Conservation (phyloP, 192 early-diverging fungal genomes). For the Entophlyctis helioformis region DNA sequence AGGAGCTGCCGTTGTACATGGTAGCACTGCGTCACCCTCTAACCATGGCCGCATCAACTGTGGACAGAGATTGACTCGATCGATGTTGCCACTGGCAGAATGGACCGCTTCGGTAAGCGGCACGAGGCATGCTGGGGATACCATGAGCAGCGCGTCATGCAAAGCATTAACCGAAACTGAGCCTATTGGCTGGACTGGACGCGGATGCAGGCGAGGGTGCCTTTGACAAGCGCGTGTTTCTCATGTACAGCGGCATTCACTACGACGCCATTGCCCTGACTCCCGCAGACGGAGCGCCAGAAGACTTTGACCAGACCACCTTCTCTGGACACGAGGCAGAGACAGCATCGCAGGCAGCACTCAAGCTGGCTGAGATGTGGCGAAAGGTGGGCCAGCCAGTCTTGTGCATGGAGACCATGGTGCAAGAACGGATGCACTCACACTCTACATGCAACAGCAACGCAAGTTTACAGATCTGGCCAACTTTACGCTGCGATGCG, state of each 20-base stretch:
- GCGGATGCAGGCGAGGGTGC: too few relatives aligned
- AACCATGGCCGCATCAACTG: neutral
- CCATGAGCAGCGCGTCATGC: too few relatives aligned
- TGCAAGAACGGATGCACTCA: too few relatives aligned
- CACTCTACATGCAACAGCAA: slow-evolving; percentile 16
- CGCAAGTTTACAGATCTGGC: slow-evolving; percentile 64
- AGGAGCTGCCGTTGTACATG: neutral
- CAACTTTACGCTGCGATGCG: slow-evolving; percentile 58
- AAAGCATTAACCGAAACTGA: too few relatives aligned
- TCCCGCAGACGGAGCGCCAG: slow-evolving; percentile 32
- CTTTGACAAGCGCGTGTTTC: too few relatives aligned
- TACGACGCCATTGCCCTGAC: slow-evolving; percentile 68
- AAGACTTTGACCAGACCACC: slow-evolving; percentile 63
- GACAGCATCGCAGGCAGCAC: slow-evolving; percentile 15
- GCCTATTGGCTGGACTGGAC: too few relatives aligned
- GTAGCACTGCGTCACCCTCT: neutral
- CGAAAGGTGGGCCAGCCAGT: slow-evolving; percentile 10
- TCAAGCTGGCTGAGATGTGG: slow-evolving; percentile 26
- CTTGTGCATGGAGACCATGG: neutral
- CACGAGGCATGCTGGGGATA: too few relatives aligned
- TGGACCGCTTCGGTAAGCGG: slow-evolving; percentile 60
- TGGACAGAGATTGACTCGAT: slow-evolving; percentile 59
- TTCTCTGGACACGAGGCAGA: slow-evolving; percentile 29
- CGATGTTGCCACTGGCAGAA: slow-evolving; percentile 54
- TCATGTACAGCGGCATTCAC: slow-evolving; percentile 42